Base-by-base conservation (phyloP, 2,329 filamentous ascomycete species). In the Didymella pomorum region DNA sequence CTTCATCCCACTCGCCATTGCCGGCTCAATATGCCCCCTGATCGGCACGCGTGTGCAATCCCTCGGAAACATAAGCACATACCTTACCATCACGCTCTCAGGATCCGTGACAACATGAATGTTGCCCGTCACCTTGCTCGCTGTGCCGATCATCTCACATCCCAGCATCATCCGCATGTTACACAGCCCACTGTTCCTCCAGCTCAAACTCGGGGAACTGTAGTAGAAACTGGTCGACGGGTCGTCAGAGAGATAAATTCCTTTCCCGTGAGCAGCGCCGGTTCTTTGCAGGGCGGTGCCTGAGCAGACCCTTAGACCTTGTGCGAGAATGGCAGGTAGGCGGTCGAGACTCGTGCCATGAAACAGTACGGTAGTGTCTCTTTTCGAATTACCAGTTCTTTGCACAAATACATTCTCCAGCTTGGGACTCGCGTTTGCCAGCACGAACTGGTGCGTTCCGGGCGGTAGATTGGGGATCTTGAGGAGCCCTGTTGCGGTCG, bases 321-420 rank as follows among this genome's bases (percentile, higher is more conserved):
- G 67, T 0, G 62, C 52, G 3, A 76, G 65, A 45, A 76, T 76
- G 14, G 62, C 58, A 6, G 71, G 70, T 23, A 76, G 69, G 14
- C 73, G 69, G 48, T 74, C 70, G 12, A 74, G 59, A 2, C 68
- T 65, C 2, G 73, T 75, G 37, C 73, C 74, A 52, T 76, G 74
- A 47, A 76, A 76, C 6, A 76, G 60, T 1, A 76, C 65, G 4
- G 51, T 67, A 1, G 69, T 69, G 10, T 58, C 59, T 28, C 43
- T 6, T 1, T 42, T 50, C 3, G 21, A 26, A 21, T 9, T 9
- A 10, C 8, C 62, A 52, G 70, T 21, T 14, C 54, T 68, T 5
- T 58, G 29, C 1, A 64, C 45, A 42, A 71, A 76, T 0, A 37
- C 33, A 12, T 18, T 52, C 61, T 76, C 74, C 3, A 72, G 60